Percentiles rank a stretch among this genome's conserved stretches.
These are phyloP conservation scores for Salix purpurea DNA, from an alignment of 345 rosid species.

Conservation along the genomic window DNA sequence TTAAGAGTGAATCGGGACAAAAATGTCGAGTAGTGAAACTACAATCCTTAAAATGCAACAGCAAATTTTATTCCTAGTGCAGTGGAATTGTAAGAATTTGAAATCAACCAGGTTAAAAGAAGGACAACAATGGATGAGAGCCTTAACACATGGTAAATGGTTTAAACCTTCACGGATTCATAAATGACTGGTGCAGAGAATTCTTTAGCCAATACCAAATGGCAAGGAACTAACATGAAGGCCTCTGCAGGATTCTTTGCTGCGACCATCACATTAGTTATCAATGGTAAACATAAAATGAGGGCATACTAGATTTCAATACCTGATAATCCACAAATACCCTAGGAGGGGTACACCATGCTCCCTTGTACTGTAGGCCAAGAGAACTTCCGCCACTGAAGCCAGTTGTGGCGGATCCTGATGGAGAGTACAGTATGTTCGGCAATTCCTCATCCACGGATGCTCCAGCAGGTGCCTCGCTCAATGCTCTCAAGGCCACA, in stretches of 20 bases:
- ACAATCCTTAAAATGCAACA: too few species aligned
- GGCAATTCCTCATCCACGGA: constrained; percentile 63
- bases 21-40: not conserved
- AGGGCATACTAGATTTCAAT: constrained; percentile 11
- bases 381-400: constrained; percentile 88
- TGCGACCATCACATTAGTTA: not conserved
- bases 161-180: not conserved
- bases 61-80: too few species aligned
- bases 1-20: not conserved
- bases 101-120: too few species aligned
- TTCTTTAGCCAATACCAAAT: not conserved
- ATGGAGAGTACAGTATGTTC: constrained; percentile 64
- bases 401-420: constrained; percentile 87
- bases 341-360: constrained; percentile 97
- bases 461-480: constrained; percentile 84
- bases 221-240: not conserved
- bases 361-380: constrained; percentile 75
- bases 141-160: not conserved
- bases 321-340: constrained; percentile 96
- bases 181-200: not conserved
- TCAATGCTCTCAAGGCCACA: constrained; percentile 90
- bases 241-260: not conserved
- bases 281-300: not conserved
- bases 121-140: too few species aligned
- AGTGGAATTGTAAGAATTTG: too few species aligned